Evolutionary conservation across 2,329 filamentous ascomycete genomes (phyloP), one percentile per base, ranked within the genome.

Genomic region (Aspergillus sp.): DNA sequence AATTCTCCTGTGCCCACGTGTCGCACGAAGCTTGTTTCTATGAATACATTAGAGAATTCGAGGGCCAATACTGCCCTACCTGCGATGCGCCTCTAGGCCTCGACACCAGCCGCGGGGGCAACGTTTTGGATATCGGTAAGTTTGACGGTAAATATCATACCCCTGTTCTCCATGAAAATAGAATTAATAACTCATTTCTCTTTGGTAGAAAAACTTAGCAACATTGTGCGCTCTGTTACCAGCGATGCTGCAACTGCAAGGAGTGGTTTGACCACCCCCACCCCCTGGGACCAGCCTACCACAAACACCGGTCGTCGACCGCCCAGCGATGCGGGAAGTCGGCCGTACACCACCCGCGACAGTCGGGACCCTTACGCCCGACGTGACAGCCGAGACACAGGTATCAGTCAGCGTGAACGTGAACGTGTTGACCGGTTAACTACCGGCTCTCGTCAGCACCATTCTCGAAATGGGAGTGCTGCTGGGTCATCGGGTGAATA

Each of bases 11-110:
- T 69, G 81, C 85, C n/a, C 93, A 98, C 68, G 91, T 98, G 47
- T 90, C 91, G 8, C 93, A 98, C 65, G 93, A 97, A 67, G 93
- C 91, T 31, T 98, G 93, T 70, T 97, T 98, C 65, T 97, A 97
- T 71, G 93, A 98, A 68, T 96, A 94, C 64, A 95, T 98, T 58
- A 87, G 88, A 60, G 91, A 96, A 61, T 87, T 91, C 46, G 90
- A 97, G 55, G 88, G 88, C 42, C 90, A 97, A 60, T 90, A 89
- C 60, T 98, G 93, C 69, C 93, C 93, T 27, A 86, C 88, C 52
- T 98, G 93, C 69, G 86, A 95, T 73, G 87, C 90, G 51, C 90
- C 93, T 13, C 72, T 98, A 41, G 89, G 90, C 49, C 74, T 98
- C 35, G 93, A 98, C 68, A 93, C 90, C 6, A 95, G 88, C 65